Evolutionary conservation across 768 basidiomycete genomes (phyloP), one percentile per base, ranked within the genome.

Genomic region (Fibroporia radiculosa): DNA sequence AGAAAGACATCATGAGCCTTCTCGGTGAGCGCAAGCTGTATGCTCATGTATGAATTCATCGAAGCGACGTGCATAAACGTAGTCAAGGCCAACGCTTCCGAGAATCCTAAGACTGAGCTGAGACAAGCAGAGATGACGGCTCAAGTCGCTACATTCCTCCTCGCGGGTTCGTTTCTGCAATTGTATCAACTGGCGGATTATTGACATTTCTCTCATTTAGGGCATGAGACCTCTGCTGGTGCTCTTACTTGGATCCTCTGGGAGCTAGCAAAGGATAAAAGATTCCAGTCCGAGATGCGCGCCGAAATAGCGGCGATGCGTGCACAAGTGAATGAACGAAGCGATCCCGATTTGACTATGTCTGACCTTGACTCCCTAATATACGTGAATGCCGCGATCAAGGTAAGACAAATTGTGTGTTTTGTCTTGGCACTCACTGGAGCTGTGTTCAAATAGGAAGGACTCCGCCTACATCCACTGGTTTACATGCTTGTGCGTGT

Each of bases 1-100:
- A 57, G 46, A 62, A 56, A 45, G 65, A 64, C 42, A 59, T 65
- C 18, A 60, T 66, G 54, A 66, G 63, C 28, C 52, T 66, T 22
- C 53, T 66, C 0, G 55, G 62, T 59, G 34, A 16, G 55, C 4
- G 20, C 14, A 3, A 16, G 7, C 20, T 7, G 44, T 23, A n/a
- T 20, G 24, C 4, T 5, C 8, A n/a, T 28, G 31, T 20, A 37
- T 47, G 27, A 38, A 19, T 8, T 4, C 13, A 6, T 24, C 6
- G 8, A 31, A 13, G 24, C 8, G 20, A 31, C 41, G 20, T 42
- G 16, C 14, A 7, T 6, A n/a, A 13, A 10, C n/a, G 12, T 23
- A 59, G 60, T 65, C 16, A 59, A 56, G 29, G 62, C 65, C 0
- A 66, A 66, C 45, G 33, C 40, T 2, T 51, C 56, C 8, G 59